Base-by-base conservation (phyloP, 2,329 filamentous ascomycete species). In the Aspergillus ochraceoroseus region DNA sequence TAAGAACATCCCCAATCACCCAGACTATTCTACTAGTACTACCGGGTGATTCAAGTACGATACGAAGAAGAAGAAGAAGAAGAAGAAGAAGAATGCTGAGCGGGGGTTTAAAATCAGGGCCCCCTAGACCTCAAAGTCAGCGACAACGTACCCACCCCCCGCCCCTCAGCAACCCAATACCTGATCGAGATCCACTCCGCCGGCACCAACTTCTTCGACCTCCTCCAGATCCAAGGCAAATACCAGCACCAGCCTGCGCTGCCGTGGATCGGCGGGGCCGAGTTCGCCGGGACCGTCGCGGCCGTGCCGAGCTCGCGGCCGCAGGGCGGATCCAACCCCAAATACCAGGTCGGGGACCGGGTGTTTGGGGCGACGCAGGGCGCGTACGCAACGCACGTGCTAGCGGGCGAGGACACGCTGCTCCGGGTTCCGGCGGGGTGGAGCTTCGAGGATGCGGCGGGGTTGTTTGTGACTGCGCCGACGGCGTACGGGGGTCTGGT, bases 181-280 rank as follows among this genome's bases (percentile, higher is more conserved):
- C 74, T 94, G 49, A 85, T 96, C 61, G 77, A 82, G 58, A 85
- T 96, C 56, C 85, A 87, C 66, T 87, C 90, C 32, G 77, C 85
- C 0, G 90, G 87, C 13, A 86, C 87, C 57, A 96, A 96, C 70
- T 96, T 96, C 76, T 96, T 95, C 72, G 90, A 96, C 64, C 84
- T 95, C 43, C 79, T 96, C 39, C 90, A 96, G 62, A 87, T 95
- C 59, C 83, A 87, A 59, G 90, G 90, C 41, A 94, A 94, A 77
- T 96, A 96, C 68, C 90, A 96, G 62, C 77, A 87, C 61, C 89
- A 95, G 57, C 88, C 88, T 0, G 80, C 84, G 0, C 81, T 95
- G 33, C 89, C 89, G 20, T 95, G 89, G 88, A 70, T 90, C 34
- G 80, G 87, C 0, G 90, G 90, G 46, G 78, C 79, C 58, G 90